Evolutionary conservation across 1,284 basidiomycete genomes (phyloP), one percentile per base, ranked within the genome.

Genomic region (Naganishia sp.): DNA sequence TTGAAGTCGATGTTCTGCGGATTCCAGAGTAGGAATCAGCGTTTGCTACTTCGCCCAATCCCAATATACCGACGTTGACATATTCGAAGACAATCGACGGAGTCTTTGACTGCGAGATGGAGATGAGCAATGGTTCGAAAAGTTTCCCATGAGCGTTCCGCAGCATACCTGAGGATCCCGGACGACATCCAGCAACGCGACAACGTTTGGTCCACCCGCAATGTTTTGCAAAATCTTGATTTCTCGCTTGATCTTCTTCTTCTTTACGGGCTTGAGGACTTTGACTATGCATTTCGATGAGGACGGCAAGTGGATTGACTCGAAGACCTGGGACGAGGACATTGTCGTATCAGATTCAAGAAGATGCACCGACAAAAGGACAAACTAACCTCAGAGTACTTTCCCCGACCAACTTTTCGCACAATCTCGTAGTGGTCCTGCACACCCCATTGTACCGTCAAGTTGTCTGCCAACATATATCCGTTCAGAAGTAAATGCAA

Each of bases 221-320:
- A 98, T 84, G 80, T 98, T 98, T 80, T 96, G 94, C 45, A 99
- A 81, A 73, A 99, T 97, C 84, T 99, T 98, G 81, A 99, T 97
- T 83, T 99, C 95, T 70, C 95, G 86, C 84, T 98, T 98, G 82
- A 99, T 98, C 84, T 99, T 99, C 87, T 98, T 98, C 86, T 98
- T 98, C 85, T 99, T 98, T 57, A 99, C 95, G 0, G 96, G 96
- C 81, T 99, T 99, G 71, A 99, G 84, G 57, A 98, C 94, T 81
- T 99, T 98, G 83, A 98, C 94, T 80, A 98, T 94, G 80, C 94
- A 96, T 81, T 96, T 94, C 79, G 94, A 90, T 75, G 90, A 90
- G 69, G 89, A 90, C 42, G 90, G 87, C 66, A 97, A 87, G 80
- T 98, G 94, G 75, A 97, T 87, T 7, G 94, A 95, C 81, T 98